Evolutionary conservation across 1,284 basidiomycete genomes (phyloP), one percentile per base, ranked within the genome.

Genomic region (Boletus nobilissimus): DNA sequence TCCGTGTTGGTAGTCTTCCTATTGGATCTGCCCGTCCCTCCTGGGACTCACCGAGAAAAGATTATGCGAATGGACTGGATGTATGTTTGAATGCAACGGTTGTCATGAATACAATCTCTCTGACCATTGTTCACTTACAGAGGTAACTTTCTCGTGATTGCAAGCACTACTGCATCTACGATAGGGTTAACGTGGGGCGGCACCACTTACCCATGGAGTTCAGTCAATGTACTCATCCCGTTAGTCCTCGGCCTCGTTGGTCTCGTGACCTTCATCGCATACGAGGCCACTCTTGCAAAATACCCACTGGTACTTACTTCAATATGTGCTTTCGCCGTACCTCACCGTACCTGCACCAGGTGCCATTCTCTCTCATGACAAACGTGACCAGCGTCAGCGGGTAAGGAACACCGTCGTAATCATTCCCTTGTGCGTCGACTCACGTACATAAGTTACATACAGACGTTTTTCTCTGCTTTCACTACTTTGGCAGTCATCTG

Each of bases 161-260:
- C 76, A 22, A 76, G 72, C 80, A 83, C 79, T 10, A 22, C n/a
- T 26, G 70, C 74, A 14, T 73, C 38, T 18, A 63, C 79, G 38
- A 70, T 79, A 14, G 79, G 62, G 24, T 40, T 80, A 64, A 80
- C 80, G 5, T 76, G 79, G 79, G 81, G 79, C 18, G 80, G 81
- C 24, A 74, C 75, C 34, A 76, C 75, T 3, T 57, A 72, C 1
- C 76, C 81, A 26, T 82, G 81, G 80, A 29, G 10, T 36, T 81
- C 81, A 2, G 60, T 16, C 26, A 64, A 40, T 16, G 74, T 81
- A 3, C 68, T 81, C 32, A 38, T 71, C 10, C 80, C 80, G 19
- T 76, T 78, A 16, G 39, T 78, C 34, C 51, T 82, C 5, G 80
- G 80, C 5, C 51, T 80, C 10, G 29, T 82, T 32, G 80, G 79